A percentile compares a stretch with the other conserved stretches of the same genome.
Conservation (phyloP, 176 grass and related monocot genomes). For the Avena eriantha region DNA sequence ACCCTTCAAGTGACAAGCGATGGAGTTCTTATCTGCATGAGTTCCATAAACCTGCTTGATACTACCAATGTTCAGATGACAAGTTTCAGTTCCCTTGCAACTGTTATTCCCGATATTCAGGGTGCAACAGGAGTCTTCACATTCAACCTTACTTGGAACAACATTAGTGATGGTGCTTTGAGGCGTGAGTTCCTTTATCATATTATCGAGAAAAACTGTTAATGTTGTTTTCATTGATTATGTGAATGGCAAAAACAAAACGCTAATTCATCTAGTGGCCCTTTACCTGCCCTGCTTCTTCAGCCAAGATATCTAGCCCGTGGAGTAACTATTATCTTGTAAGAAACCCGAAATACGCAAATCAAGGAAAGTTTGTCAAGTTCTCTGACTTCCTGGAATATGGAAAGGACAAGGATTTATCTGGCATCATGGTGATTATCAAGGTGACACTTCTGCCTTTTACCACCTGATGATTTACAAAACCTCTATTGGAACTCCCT, state of each 20-base stretch:
- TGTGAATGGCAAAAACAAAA: slow-evolving; percentile 11
- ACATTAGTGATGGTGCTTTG: slow-evolving; percentile 56
- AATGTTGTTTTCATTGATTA: slow-evolving; percentile 19
- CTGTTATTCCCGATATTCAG: slow-evolving; percentile 46
- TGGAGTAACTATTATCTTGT: not conserved
- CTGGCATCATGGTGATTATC: slow-evolving; percentile 70
- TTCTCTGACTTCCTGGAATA: slow-evolving; percentile 75
- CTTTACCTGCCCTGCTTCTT: slow-evolving; percentile 27
- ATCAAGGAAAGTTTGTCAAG: slow-evolving; percentile 63
- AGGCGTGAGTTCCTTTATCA: slow-evolving; percentile 63
- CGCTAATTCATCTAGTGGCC: slow-evolving; percentile 10
- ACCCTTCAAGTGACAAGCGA: slow-evolving; percentile 76
- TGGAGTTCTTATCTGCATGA: slow-evolving; percentile 79
- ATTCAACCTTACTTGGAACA: slow-evolving; percentile 79
- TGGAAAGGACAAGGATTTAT: slow-evolving; percentile 62
- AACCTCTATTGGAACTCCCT: not conserved
- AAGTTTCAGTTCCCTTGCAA: slow-evolving; percentile 39
- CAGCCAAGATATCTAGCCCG: slow-evolving; percentile 78
- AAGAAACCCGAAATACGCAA: slow-evolving; percentile 68
- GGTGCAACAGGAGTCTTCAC: slow-evolving; percentile 59
- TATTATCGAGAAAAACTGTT: not conserved
- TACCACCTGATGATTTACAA: not conserved
- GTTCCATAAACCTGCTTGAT: slow-evolving; percentile 60
- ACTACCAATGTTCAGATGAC: slow-evolving; percentile 62
- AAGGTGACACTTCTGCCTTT: slow-evolving; percentile 53